Conservation (phyloP, 73 alveolate species). For the Paramecium sonneborni region DNA sequence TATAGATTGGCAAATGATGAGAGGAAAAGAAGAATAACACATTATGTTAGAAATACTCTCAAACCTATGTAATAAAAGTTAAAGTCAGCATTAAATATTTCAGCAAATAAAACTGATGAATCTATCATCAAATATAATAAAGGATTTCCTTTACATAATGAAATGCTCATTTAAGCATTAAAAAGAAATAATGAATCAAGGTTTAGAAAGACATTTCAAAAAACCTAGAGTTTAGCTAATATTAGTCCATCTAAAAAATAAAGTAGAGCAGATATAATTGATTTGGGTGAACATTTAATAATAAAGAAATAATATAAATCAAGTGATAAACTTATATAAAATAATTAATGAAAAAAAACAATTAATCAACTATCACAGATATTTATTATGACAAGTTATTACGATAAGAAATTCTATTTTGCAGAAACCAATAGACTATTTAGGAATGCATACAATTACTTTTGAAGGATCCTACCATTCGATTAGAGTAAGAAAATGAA, state of each 20-base stretch:
- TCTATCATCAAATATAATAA: not conserved
- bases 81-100: not conserved
- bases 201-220: not conserved
- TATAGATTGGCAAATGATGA: not conserved
- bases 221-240: not conserved
- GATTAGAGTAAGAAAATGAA: not conserved
- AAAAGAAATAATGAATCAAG: not conserved
- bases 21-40: constrained; percentile 1
- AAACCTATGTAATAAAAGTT: not conserved
- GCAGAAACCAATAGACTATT: not conserved
- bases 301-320: not conserved
- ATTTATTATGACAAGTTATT: not conserved
- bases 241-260: not conserved
- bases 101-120: constrained; percentile 6
- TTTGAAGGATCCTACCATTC: not conserved
- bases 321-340: not conserved
- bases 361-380: not conserved
- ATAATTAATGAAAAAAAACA: not conserved
- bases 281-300: not conserved
- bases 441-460: not conserved
- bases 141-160: not conserved
- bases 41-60: not conserved
- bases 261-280: not conserved
- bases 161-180: not conserved
- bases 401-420: not conserved